Base-by-base conservation (phyloP, 2,329 filamentous ascomycete species). In the Sarocladium kiliense region DNA sequence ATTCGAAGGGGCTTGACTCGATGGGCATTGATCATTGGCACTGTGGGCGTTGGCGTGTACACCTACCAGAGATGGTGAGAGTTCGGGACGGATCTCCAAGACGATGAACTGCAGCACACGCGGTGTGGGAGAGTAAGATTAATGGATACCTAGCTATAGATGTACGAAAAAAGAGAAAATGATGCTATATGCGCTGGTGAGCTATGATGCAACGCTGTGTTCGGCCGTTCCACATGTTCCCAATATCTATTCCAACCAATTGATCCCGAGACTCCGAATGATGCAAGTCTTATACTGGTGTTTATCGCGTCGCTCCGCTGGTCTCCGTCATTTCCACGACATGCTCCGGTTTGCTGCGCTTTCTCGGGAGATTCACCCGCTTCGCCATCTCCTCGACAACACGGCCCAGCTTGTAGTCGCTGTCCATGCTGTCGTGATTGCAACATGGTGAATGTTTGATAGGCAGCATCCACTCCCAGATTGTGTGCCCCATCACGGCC, bases 401-500 rank as follows among this genome's bases (percentile, higher is more conserved):
- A 3, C 78, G 78, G 0, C 88, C 88, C 63, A 89, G 74, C 14
- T 79, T 77, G 65, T 88, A 95, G 56, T 89, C 82, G 63, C 88
- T 86, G 58, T 81, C 77, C 57, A 77, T 75, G 60, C 77, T 79
- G 47, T 84, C 83, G 62, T 92, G 88, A 54, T 81, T 79, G 53
- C 79, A 79, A 67, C 88, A 93, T 0, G 93, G 93, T 3, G 88
- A 91, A 57, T 81, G 78, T 56, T 77, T 82, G 32, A 96, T 68
- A 0, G 93, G 93, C 1, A 96, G 71, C 12, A 96, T 65, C 92
- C 92, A 97, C 57, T 96, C 88, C 14, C 86, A 58, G 2, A 85
- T 60, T 19, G 73, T 81, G 47, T 79, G 72, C 0, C 93, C 93
- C 85, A 99, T 91, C 23, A 97, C 82, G 14, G 86, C 80, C 60